Evolutionary conservation across 192 early-diverging fungal species (phyloP).

Genomic region (Dimargaris verticillata): DNA sequence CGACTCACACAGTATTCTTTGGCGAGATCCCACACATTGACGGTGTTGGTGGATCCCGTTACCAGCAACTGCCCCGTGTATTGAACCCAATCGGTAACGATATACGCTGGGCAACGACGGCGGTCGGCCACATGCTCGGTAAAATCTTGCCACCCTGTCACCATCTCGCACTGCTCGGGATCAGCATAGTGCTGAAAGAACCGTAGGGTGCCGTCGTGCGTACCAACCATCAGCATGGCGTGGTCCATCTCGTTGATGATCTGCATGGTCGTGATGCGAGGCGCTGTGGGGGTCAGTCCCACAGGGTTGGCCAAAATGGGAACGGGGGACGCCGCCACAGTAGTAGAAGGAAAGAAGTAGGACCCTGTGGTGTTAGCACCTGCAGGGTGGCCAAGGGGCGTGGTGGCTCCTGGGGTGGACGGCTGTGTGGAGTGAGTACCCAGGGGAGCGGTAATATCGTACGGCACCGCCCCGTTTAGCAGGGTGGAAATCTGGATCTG

Average conservation of each 20-base stretch:
- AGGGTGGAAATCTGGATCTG: slow-evolving; percentile 15
- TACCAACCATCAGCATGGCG: slow-evolving; percentile 48
- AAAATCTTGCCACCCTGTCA: slow-evolving; percentile 9
- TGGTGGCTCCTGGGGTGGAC: slow-evolving; percentile 4
- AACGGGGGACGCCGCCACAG: neutral
- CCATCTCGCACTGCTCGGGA: slow-evolving; percentile 6
- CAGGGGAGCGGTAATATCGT: neutral
- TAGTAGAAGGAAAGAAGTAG: slow-evolving; percentile 3
- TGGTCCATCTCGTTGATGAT: slow-evolving; percentile 86
- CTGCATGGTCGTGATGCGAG: slow-evolving; percentile 51
- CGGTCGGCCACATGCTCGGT: neutral
- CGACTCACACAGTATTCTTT: slow-evolving; percentile 26
- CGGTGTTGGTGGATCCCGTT: slow-evolving; percentile 14
- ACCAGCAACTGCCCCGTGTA: slow-evolving; percentile 17
- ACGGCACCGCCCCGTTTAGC: neutral
- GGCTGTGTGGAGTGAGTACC: neutral
- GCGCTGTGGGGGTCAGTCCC: neutral
- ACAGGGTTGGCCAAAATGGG: neutral
- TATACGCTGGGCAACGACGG: neutral
- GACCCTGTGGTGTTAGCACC: neutral
- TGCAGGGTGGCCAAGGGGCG: slow-evolving; percentile 1
- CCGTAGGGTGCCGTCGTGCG: slow-evolving; percentile 24
- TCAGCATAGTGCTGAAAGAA: slow-evolving; percentile 18
- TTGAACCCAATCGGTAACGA: slow-evolving; percentile 20
- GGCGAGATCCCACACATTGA: slow-evolving; percentile 28